Evolutionary conservation across 805 yeast genomes (phyloP).

Genomic region (Wickerhamomyces sydowiorum): DNA sequence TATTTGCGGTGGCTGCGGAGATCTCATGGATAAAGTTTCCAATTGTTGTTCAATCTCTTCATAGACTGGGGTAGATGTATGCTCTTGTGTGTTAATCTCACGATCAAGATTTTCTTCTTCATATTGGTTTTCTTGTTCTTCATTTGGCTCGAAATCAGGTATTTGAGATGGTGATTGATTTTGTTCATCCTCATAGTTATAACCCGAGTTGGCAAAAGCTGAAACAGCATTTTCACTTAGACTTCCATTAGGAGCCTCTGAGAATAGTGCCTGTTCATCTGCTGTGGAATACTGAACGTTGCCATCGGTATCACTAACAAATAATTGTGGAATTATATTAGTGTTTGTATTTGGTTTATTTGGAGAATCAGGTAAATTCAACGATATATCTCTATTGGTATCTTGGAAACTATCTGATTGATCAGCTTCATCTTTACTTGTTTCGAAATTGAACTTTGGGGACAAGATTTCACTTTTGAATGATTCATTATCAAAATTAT

Average conservation of each 20-base stretch:
- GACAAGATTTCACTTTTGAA: constrained; percentile 8
- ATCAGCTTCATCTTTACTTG: background rate
- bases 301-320: background rate
- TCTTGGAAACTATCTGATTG: background rate
- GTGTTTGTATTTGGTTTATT: background rate
- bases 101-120: background rate
- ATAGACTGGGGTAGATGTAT: constrained; percentile 8
- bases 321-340: background rate
- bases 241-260: background rate
- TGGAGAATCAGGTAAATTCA: background rate
- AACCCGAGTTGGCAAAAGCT: background rate
- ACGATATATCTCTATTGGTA: background rate
- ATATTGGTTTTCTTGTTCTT: background rate
- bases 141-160: background rate
- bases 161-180: background rate
- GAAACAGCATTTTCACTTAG: background rate
- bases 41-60: constrained; percentile 16
- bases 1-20: constrained; percentile 6
- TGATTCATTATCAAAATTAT: constrained; percentile 11
- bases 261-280: background rate
- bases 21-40: constrained; percentile 11
- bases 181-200: background rate
- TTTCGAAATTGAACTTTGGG: background rate
- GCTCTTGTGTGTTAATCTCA: background rate
- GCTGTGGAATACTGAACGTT: background rate